Conservation (phyloP, 192 early-diverging fungal species). For the Hyaloraphidium curvatum region DNA sequence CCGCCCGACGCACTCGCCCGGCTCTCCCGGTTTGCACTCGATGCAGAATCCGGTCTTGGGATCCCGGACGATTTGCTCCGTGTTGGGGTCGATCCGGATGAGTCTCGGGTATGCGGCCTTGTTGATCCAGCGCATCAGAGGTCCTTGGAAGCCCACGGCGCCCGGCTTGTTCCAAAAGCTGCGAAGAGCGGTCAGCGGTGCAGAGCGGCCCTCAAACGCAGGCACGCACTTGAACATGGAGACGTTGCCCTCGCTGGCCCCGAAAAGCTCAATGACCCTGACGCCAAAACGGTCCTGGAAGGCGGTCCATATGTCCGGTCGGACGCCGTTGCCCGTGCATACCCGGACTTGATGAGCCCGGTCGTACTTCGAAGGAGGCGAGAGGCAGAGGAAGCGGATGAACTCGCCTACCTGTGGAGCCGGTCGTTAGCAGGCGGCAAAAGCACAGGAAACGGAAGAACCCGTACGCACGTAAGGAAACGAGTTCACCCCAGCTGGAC, state of each 20-base stretch:
- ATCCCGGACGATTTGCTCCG: constrained; percentile 19
- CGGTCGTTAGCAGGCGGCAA: too few species aligned
- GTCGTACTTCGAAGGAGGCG: constrained; percentile 24
- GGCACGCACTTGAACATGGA: too few species aligned
- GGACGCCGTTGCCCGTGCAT: constrained; percentile 46
- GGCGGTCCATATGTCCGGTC: constrained; percentile 40
- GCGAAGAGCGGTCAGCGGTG: too few species aligned
- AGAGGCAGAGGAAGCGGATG: constrained; percentile 38
- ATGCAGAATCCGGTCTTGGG: constrained; percentile 1
- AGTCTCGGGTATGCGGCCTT: too few species aligned
- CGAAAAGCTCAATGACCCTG: constrained; percentile 39
- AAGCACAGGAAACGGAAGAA: too few species aligned
- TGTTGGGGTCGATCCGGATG: constrained; percentile 32
- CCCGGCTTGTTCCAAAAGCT: constrained; percentile 21
- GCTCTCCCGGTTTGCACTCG: constrained; percentile 19
- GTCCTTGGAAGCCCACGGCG: constrained; percentile 32
- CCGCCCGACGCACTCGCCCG: constrained; percentile 37
- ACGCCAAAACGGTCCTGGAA: constrained; percentile 43
- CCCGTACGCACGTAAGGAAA: too few species aligned
- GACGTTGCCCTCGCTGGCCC: too few species aligned
- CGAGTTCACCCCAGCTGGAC: too few species aligned
- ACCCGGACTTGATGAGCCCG: constrained; percentile 30
- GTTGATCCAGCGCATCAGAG: too few species aligned
- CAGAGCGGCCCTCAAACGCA: too few species aligned
- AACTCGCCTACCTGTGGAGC: too few species aligned